phyloP scores from a whole-genome alignment of 73 alveolate species.

The Paramecium sonneborni region DNA sequence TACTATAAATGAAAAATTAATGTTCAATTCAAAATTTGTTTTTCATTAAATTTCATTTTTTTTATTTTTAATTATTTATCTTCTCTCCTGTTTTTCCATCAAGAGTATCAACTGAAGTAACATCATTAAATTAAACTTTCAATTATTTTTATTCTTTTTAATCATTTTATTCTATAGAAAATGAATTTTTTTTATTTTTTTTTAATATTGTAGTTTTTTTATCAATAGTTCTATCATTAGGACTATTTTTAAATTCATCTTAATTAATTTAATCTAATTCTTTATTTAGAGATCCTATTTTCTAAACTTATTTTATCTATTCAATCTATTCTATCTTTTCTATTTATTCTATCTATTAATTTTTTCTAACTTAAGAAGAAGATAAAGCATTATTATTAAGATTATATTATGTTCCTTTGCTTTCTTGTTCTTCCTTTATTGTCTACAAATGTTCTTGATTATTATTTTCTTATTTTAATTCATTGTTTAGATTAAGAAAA shows the following conservation, averaged over 20 bases:
- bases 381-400: not conserved
- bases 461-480: not conserved
- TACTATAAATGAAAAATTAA: not conserved
- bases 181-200: not conserved
- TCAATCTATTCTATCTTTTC: no score
- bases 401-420: slow-evolving; percentile 3
- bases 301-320: no score
- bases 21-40: not conserved
- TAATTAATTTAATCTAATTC: not conserved
- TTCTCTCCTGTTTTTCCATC: not conserved
- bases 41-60: not conserved
- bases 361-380: not conserved
- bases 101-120: not conserved
- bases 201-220: not conserved
- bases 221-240: not conserved
- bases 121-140: not conserved
- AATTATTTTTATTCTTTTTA: not conserved
- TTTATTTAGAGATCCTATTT: not conserved
- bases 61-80: not conserved
- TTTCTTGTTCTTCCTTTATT: not conserved
- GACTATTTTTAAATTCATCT: not conserved
- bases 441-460: not conserved
- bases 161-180: not conserved
- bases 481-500: not conserved
- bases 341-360: not conserved